Conservation (phyloP, 805 yeast genomes). For the Schizosaccharomyces osmophilus region DNA sequence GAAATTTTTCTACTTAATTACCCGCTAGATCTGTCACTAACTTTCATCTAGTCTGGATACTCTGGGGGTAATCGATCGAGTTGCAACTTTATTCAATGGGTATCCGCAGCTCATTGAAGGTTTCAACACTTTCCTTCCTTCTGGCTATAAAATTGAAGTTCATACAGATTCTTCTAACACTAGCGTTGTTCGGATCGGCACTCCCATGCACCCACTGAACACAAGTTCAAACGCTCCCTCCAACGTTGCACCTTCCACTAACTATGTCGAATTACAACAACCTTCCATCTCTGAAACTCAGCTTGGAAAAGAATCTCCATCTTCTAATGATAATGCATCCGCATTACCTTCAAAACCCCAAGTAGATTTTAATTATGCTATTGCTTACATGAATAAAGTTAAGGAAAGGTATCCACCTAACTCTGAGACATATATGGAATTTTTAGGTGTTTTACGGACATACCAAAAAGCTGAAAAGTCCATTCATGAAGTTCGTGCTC, state of each 20-base stretch:
- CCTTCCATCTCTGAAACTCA: background rate
- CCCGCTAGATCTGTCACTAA: no score
- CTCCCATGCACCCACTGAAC: constrained; percentile 61
- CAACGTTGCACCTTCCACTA: background rate
- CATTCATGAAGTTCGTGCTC: constrained; percentile 81
- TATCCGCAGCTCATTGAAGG: constrained; percentile 87
- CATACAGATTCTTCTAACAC: constrained; percentile 74
- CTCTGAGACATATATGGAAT: constrained; percentile 87
- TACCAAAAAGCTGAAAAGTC: constrained; percentile 92
- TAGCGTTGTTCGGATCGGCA: constrained; percentile 76
- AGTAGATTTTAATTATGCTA: constrained; percentile 91
- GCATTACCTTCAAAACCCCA: constrained; percentile 17
- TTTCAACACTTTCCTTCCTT: constrained; percentile 88
- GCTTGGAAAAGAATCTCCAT: no score
- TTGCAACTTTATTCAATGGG: constrained; percentile 70
- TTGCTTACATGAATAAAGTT: constrained; percentile 83
- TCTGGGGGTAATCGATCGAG: constrained; percentile 94
- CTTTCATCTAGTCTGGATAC: constrained; percentile 22
- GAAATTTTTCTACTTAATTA: no score
- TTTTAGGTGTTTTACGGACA: constrained; percentile 82
- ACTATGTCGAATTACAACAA: background rate
- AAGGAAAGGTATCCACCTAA: constrained; percentile 79
- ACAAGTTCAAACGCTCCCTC: background rate
- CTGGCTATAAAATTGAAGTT: constrained; percentile 83
- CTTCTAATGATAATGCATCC: background rate